Conservation (phyloP, 1,284 basidiomycete species). For the Ustanciosporium gigantosporum region DNA sequence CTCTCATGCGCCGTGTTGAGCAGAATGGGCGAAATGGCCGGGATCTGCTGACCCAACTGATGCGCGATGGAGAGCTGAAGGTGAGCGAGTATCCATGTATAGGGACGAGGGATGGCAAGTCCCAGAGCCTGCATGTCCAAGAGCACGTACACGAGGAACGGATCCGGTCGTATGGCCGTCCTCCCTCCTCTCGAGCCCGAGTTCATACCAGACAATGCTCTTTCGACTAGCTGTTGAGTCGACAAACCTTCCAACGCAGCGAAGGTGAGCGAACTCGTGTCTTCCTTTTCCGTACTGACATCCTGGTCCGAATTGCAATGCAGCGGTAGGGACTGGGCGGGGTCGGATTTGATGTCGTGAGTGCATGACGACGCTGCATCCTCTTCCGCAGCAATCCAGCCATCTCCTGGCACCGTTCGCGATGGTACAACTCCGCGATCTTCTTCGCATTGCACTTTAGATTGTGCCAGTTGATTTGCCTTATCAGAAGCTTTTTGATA, state of each 20-base stretch:
- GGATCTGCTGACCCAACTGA: too few relatives aligned
- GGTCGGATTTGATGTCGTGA: not conserved
- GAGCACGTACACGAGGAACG: slow-evolving; percentile 19
- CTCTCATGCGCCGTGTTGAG: too few relatives aligned
- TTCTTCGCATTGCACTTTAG: too few relatives aligned
- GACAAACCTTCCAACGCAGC: not conserved
- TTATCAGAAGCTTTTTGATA: not conserved
- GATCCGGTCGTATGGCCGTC: slow-evolving; percentile 9
- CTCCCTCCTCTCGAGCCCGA: slow-evolving; percentile 20
- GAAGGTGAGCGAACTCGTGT: not conserved
- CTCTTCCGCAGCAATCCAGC: too few relatives aligned
- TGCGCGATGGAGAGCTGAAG: too few relatives aligned
- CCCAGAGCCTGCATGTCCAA: slow-evolving; percentile 22
- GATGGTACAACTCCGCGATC: too few relatives aligned
- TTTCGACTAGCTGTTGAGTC: not conserved
- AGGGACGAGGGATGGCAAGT: slow-evolving; percentile 3
- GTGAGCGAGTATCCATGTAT: not conserved
- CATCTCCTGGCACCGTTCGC: too few relatives aligned
- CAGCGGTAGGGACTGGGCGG: not conserved
- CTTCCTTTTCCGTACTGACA: not conserved
- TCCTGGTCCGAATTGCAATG: not conserved
- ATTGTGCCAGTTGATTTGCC: not conserved
- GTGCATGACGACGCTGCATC: not conserved
- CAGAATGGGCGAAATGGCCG: too few relatives aligned
- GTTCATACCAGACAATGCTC: not conserved